Conservation (phyloP, 2,329 filamentous ascomycete species). For the Drechmeria coniospora region DNA sequence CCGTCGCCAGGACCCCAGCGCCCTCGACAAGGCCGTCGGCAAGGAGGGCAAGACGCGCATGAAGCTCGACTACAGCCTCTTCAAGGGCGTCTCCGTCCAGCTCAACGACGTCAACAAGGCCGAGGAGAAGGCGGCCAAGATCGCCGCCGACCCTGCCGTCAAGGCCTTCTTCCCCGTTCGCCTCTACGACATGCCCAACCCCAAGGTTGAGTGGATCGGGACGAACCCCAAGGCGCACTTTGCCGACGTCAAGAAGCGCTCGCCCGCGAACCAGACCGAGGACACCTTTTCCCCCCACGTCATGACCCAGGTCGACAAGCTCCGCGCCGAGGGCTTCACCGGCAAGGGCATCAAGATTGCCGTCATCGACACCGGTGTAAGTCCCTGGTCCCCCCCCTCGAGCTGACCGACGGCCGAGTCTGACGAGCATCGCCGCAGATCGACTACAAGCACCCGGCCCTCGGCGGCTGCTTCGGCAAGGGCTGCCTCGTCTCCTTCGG, state of each 20-base stretch:
- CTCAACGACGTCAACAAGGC: constrained; percentile 31
- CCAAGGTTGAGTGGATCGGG: constrained; percentile 29
- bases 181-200: constrained; percentile 27
- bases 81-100: constrained; percentile 38
- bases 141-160: constrained; percentile 27
- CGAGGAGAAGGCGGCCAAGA: constrained; percentile 23
- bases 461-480: constrained; percentile 48
- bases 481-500: constrained; percentile 43
- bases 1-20: constrained; percentile 5
- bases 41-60: constrained; percentile 28
- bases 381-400: constrained; percentile 8
- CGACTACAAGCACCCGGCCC: constrained; percentile 46
- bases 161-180: constrained; percentile 34
- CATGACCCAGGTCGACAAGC: constrained; percentile 41
- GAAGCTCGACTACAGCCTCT: constrained; percentile 33
- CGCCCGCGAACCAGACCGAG: constrained; percentile 6
- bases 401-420: neutral
- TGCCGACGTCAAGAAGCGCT: constrained; percentile 5
- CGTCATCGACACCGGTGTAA: constrained; percentile 38
- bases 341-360: constrained; percentile 38
- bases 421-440: constrained; percentile 19
- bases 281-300: constrained; percentile 34
- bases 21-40: constrained; percentile 6
- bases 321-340: constrained; percentile 29
- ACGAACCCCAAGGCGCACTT: constrained; percentile 11